phyloP scores from a whole-genome alignment of 1,139 yeast species.

The Debaryomyces coudertii region DNA sequence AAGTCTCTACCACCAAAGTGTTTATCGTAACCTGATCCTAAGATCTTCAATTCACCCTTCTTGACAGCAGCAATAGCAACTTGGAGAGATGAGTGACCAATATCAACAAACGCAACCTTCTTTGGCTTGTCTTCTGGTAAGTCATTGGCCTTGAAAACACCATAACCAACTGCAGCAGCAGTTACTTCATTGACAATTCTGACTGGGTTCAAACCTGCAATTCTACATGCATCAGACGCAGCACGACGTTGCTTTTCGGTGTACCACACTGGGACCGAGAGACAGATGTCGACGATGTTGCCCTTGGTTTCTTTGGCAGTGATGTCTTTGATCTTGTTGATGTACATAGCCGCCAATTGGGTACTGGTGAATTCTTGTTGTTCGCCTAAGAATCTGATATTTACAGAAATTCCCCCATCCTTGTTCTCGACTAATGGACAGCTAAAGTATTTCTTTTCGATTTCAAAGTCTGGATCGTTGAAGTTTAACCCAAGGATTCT shows the following conservation, averaged over 20 bases:
- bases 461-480: constrained; percentile 75
- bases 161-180: constrained; percentile 99
- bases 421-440: constrained; percentile 68
- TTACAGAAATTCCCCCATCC: constrained; percentile 78
- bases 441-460: constrained; percentile 75
- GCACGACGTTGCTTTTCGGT: constrained; percentile 97
- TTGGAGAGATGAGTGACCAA: constrained; percentile 95
- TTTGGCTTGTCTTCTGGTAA: constrained; percentile 91
- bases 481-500: constrained; percentile 81
- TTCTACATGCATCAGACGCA: constrained; percentile 89
- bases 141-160: constrained; percentile 95
- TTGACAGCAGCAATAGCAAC: constrained; percentile 89
- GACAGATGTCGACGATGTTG: constrained; percentile 80
- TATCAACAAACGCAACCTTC: constrained; percentile 90
- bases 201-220: constrained; percentile 97
- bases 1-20: constrained; percentile 99
- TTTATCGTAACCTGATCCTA: constrained; percentile 92
- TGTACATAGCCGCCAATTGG: constrained; percentile 93
- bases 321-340: constrained; percentile 84
- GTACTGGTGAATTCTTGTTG: constrained; percentile 80
- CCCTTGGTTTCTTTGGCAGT: constrained; percentile 83
- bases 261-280: constrained; percentile 98
- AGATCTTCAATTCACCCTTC: constrained; percentile 92
- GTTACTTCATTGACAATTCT: constrained; percentile 96
- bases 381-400: constrained; percentile 84